Conservation (phyloP, 208 protist species). For the Wallacemonas collosoma region DNA sequence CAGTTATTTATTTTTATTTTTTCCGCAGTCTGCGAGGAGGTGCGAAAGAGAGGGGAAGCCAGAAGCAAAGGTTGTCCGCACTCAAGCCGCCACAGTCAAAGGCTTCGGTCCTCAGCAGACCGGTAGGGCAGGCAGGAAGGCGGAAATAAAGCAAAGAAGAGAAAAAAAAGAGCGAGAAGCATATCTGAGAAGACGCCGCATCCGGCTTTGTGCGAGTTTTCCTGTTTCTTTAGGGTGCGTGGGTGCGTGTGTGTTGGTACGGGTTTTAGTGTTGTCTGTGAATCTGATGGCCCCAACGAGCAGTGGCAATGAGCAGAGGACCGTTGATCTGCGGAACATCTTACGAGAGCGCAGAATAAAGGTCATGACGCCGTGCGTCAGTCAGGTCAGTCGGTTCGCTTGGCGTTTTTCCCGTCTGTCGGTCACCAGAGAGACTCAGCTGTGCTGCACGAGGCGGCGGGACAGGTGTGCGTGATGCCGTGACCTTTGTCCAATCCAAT, state of each 20-base stretch:
- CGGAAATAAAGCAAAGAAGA: not conserved
- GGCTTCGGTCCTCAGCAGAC: no score
- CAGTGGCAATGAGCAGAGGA: no score
- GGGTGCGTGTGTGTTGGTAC: not conserved
- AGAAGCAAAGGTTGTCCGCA: not conserved
- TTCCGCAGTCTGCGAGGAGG: slow-evolving; percentile 2
- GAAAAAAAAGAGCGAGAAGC: not conserved
- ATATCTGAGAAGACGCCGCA: not conserved
- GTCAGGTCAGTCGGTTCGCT: not conserved
- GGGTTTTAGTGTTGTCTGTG: not conserved
- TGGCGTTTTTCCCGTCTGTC: not conserved
- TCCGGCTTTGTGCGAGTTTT: no score
- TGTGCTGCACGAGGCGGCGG: not conserved
- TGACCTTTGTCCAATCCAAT: not conserved
- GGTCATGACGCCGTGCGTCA: not conserved
- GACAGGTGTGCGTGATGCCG: not conserved
- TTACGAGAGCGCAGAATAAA: not conserved
- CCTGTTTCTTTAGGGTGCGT: no score
- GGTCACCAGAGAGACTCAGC: not conserved
- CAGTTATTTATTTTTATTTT: not conserved
- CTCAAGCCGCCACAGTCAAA: no score
- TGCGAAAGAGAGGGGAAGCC: not conserved
- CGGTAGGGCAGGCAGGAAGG: not conserved
- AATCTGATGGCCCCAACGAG: no score
- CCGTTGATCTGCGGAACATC: no score